These are phyloP conservation scores for Aspergillus nomiae DNA, from an alignment of 2,329 filamentous ascomycete genomes.

Conservation along the genomic window DNA sequence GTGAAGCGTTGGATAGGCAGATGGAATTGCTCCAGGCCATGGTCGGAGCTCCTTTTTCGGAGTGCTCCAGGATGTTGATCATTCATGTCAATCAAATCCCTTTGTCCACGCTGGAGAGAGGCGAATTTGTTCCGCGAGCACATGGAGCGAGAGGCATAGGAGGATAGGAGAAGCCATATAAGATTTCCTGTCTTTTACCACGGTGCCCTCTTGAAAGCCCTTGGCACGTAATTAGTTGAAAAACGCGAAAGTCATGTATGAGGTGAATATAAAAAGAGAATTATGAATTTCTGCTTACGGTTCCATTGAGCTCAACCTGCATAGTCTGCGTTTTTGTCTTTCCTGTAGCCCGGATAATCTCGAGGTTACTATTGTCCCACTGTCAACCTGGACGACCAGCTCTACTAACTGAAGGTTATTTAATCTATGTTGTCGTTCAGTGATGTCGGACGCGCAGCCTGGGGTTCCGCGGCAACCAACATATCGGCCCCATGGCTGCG, in stretches of 20 bases:
- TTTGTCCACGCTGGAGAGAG: conserved; percentile 1
- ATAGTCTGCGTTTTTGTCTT: conserved; percentile 1
- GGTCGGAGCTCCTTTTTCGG: conserved; percentile 16
- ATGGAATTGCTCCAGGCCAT: conserved; percentile 21
- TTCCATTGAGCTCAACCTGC: background rate
- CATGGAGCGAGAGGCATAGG: conserved; percentile 9
- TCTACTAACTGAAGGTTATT: background rate
- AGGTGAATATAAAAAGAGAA: conserved; percentile 14
- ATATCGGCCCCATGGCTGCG: background rate
- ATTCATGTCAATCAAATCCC: conserved; percentile 7
- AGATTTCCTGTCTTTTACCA: conserved; percentile 8
- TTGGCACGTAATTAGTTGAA: conserved; percentile 23
- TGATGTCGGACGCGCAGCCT: background rate
- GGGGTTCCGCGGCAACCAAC: background rate
- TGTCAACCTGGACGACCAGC: too few relatives aligned
- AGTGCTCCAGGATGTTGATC: conserved; percentile 7
- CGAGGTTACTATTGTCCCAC: background rate
- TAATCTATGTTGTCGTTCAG: background rate
- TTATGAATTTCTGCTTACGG: background rate
- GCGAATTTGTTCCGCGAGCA: conserved; percentile 1
- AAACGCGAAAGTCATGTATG: conserved; percentile 16
- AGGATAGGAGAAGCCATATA: conserved; percentile 6
- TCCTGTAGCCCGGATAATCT: background rate
- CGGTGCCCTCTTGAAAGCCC: conserved; percentile 9
- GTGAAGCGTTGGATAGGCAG: conserved; percentile 14